Evolutionary conservation across 1,284 basidiomycete species (phyloP).

Genomic region (Pseudozyma sp.): DNA sequence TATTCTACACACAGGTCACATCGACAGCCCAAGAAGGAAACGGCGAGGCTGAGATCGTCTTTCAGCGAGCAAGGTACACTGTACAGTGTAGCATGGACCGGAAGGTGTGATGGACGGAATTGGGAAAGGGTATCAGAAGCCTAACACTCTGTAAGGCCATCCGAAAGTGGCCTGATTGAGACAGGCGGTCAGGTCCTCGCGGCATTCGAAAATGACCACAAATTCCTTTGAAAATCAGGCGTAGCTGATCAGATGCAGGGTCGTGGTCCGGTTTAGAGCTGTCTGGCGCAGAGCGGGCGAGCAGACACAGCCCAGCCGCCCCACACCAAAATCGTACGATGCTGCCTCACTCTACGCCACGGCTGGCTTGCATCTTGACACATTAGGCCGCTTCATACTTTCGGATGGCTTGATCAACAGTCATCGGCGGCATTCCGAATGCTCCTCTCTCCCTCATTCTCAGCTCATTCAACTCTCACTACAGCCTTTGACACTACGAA

Average conservation of each 20-base stretch:
- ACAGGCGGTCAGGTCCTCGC: not conserved
- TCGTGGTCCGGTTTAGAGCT: not conserved
- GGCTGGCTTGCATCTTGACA: not conserved
- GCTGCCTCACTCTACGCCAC: slow-evolving; percentile 6
- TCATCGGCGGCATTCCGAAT: not conserved
- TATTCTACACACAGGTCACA: not conserved
- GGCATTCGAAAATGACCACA: slow-evolving; percentile 1
- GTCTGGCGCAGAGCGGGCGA: not conserved
- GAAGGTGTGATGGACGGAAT: not conserved
- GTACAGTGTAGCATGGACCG: too few relatives aligned
- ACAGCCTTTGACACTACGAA: too few relatives aligned
- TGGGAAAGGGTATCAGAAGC: not conserved
- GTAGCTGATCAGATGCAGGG: slow-evolving; percentile 8
- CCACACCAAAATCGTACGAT: slow-evolving; percentile 40
- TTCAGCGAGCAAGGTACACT: too few relatives aligned
- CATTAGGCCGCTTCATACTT: not conserved
- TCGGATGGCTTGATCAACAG: not conserved
- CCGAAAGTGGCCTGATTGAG: slow-evolving; percentile 14
- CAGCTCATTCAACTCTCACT: too few relatives aligned
- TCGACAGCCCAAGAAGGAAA: not conserved
- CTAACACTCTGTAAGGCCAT: not conserved
- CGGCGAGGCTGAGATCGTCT: not conserved
- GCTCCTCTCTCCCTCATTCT: not conserved
- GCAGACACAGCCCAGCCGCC: not conserved
- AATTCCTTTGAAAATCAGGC: not conserved